A percentile compares a stretch with the other conserved stretches of the same genome.
Conservation (phyloP, 495 filamentous ascomycete species). For the Aspergillus ostianus region DNA sequence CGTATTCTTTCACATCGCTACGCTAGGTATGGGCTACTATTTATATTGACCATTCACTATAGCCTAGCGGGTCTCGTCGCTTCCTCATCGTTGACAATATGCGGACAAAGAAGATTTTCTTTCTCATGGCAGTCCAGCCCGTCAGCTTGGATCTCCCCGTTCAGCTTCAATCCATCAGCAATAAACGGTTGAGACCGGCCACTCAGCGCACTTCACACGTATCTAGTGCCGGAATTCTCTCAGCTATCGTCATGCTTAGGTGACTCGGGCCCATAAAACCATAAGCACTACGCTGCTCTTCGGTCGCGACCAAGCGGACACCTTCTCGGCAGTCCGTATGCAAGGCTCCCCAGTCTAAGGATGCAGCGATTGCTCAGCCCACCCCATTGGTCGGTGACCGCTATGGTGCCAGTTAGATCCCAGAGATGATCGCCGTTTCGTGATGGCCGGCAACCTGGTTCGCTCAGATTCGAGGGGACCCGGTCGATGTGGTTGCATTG, state of each 20-base stretch:
- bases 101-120: background rate
- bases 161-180: background rate
- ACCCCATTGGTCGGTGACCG: background rate
- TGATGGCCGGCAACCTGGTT: background rate
- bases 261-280: background rate
- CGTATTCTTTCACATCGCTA: constrained; percentile 10
- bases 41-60: constrained; percentile 1
- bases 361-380: background rate
- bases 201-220: background rate
- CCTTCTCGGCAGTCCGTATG: background rate
- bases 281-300: background rate
- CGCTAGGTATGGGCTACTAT: constrained; percentile 1
- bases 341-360: background rate
- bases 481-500: background rate
- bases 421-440: background rate
- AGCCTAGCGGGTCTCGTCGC: background rate
- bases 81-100: background rate
- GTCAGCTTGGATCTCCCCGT: background rate
- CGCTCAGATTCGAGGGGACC: background rate
- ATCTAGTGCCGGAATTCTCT: background rate
- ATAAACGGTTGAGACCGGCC: background rate
- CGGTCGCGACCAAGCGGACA: background rate
- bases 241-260: background rate
- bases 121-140: background rate
- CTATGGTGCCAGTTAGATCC: background rate